Base-by-base conservation (phyloP, 306 rosid species). In the Fragaria vesca region DNA sequence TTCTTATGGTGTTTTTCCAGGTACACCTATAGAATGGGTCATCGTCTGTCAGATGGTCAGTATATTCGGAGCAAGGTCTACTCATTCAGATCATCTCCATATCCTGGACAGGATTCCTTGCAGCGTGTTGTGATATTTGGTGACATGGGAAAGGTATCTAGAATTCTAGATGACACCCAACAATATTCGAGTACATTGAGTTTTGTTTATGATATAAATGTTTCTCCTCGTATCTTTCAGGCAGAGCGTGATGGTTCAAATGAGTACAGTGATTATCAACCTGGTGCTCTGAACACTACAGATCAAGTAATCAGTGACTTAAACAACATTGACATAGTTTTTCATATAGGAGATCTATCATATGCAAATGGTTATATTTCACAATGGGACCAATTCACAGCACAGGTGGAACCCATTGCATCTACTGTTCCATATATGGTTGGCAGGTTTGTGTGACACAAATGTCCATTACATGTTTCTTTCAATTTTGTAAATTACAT, bases 361-460 rank as follows among this genome's bases (percentile, higher is more conserved):
- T 95, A 93, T 66, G 96, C 97, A 72, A 89, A 93, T 7, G 97
- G 98, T 66, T 95, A 95, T 83, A 77, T 95, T 81, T 91, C 98
- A 6, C 96, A 95, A 79, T 95, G 99, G 99, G 96, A 95, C 79
- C 97, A 95, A 76, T 93, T 95, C 86, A 90, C 97, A 0, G 85
- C 99, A 62, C 97, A 93, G 81, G 97, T 95, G 75, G 94, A 93
- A 73, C 97, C 97, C 80, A 86, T 95, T 88, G 90, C 99, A 58
- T 93, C 99, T 16, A 77, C 73, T 38, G 85, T 87, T 32, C 97
- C 99, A 21, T 93, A 95, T 82, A 93, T 95, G 97, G 84, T 88
- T 87, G 99, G 88, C 77, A 95, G 99, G 99, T 92, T 81, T 77
- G 86, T 70, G 70, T 17, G 6, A 36, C 40, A 36, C 40, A 21